Conservation (phyloP, 176 grass and related monocot genomes). For the Rhynchospora tenuis region DNA sequence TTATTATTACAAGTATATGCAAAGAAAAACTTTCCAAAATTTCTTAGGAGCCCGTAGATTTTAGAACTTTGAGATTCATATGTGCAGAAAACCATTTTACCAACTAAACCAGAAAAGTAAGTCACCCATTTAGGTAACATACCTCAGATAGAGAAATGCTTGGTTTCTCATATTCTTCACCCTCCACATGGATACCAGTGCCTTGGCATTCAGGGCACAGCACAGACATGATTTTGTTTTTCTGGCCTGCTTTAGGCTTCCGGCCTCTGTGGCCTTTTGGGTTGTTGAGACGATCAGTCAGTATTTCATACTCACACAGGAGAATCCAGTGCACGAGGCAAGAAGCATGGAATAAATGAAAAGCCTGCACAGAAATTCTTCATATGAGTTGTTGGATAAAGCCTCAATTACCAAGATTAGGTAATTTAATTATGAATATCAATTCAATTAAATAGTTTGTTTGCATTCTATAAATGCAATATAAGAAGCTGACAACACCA, state of each 20-base stretch:
- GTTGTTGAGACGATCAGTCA: slow-evolving; percentile 47
- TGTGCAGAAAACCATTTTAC: not conserved
- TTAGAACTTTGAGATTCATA: not conserved
- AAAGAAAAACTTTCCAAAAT: not conserved
- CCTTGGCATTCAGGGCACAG: slow-evolving; percentile 94
- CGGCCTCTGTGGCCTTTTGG: slow-evolving; percentile 71
- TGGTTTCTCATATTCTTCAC: slow-evolving; percentile 87
- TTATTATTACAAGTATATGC: not conserved
- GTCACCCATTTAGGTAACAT: not conserved
- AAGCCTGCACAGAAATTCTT: slow-evolving; percentile 38
- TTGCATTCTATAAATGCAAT: not conserved
- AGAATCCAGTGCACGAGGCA: slow-evolving; percentile 95
- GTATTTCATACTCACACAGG: slow-evolving; percentile 72
- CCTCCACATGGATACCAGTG: slow-evolving; percentile 59
- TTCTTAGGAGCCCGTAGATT: not conserved
- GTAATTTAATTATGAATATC: not conserved
- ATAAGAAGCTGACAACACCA: not conserved
- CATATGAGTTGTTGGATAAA: not conserved
- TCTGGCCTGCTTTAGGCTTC: slow-evolving; percentile 56
- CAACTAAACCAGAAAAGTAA: not conserved
- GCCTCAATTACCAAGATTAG: not conserved
- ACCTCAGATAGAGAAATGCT: slow-evolving; percentile 85
- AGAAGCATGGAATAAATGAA: slow-evolving; percentile 75
- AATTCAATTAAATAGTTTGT: not conserved
- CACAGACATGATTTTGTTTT: slow-evolving; percentile 55